These are phyloP conservation scores for Coprinellus micaceus DNA, from an alignment of 768 basidiomycete genomes.

Conservation along the genomic window DNA sequence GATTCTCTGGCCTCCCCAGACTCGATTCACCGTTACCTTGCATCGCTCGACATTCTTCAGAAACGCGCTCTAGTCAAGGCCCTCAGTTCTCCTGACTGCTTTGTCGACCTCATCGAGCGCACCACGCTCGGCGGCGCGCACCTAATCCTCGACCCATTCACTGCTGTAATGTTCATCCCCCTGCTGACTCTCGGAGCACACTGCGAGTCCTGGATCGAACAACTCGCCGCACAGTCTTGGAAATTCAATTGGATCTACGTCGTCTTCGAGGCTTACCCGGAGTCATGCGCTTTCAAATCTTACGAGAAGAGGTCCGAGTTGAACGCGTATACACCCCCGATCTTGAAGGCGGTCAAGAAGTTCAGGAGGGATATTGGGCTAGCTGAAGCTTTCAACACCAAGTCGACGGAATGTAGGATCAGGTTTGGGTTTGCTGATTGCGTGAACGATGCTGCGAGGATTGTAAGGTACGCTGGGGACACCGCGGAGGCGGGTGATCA, in stretches of 20 bases:
- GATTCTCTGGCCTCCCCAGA: constrained; percentile 25
- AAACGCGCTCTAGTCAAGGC: constrained; percentile 56
- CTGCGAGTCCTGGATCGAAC: constrained; percentile 39
- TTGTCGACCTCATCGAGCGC: constrained; percentile 63
- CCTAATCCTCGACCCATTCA: constrained; percentile 62
- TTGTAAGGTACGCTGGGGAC: constrained; percentile 57
- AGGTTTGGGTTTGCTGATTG: constrained; percentile 61
- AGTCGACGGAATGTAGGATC: constrained; percentile 40
- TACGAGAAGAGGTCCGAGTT: constrained; percentile 19
- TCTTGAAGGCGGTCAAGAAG: constrained; percentile 67
- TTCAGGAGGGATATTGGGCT: constrained; percentile 62
- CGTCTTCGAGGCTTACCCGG: constrained; percentile 66
- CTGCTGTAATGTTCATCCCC: constrained; percentile 50
- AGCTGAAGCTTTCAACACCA: constrained; percentile 54
- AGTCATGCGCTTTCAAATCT: constrained; percentile 33
- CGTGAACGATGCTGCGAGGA: constrained; percentile 53
- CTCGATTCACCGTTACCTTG: constrained; percentile 58
- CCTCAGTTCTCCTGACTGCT: constrained; percentile 42
- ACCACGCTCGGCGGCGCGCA: constrained; percentile 56
- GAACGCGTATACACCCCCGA: constrained; percentile 60
- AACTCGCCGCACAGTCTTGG: constrained; percentile 60
- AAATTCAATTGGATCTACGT: constrained; percentile 51
- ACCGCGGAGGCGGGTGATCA: constrained; percentile 43
- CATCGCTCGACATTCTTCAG: constrained; percentile 66
- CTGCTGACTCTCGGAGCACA: constrained; percentile 47